Percentiles rank a stretch among this genome's conserved stretches.
Evolutionary conservation across 1,284 basidiomycete species (phyloP).

Genomic region (Sanguinoderma infundibulare): DNA sequence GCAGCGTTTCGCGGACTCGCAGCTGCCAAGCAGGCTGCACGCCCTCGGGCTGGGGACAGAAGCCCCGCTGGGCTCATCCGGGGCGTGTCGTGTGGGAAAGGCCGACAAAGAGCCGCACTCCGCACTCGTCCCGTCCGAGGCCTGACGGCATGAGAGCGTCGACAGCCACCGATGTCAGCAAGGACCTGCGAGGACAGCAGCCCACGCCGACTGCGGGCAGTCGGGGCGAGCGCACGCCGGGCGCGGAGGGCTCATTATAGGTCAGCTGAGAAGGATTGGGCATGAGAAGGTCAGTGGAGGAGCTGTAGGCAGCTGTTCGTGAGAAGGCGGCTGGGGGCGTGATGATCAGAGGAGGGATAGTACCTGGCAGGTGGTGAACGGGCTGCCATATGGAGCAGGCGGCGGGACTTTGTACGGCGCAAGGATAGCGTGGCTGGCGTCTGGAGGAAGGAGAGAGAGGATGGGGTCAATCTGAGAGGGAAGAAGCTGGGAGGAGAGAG

Average conservation of each 20-base stretch:
- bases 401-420: conserved; percentile 19
- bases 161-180: neutral
- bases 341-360: conserved; percentile 14
- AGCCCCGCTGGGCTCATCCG: neutral
- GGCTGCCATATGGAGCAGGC: conserved; percentile 12
- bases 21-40: conserved; percentile 14
- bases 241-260: conserved; percentile 8
- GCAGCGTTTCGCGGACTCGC: conserved; percentile 10
- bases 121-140: neutral
- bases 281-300: neutral
- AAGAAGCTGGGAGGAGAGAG: conserved; percentile 4
- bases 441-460: conserved; percentile 3
- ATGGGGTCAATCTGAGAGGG: conserved; percentile 1
- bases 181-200: neutral
- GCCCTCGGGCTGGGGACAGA: conserved; percentile 8
- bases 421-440: conserved; percentile 9
- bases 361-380: conserved; percentile 19
- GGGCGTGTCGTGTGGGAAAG: conserved; percentile 24
- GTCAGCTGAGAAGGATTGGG: conserved; percentile 24
- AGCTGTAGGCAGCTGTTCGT: conserved; percentile 2
- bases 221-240: conserved; percentile 11
- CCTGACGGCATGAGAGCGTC: neutral
- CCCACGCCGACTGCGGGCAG: conserved; percentile 13
- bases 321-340: conserved; percentile 14
- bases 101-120: conserved; percentile 26